Base-by-base conservation (phyloP, 768 basidiomycete species). In the Sarcodon aspratus region DNA sequence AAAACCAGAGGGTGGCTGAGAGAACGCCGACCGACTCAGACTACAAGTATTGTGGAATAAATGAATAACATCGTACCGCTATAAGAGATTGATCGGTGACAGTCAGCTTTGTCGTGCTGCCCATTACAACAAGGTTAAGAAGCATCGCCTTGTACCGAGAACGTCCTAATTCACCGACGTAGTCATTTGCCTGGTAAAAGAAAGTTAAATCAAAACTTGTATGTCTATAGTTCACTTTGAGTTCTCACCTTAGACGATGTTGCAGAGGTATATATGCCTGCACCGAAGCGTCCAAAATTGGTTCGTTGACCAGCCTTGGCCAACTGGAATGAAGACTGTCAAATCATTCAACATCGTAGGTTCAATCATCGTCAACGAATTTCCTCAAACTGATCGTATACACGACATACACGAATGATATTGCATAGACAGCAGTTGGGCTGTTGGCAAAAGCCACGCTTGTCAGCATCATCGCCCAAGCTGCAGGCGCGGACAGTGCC, bases 181-280 rank as follows among this genome's bases (percentile, higher is more conserved):
- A 61, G 33, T 58, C 57, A 21, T 59, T 54, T 32, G 59, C 57
- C 59, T 59, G 15, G 35, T 12, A 15, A 34, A 18, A 36, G 32
- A 38, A 32, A 36, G 12, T 48, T n/a, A 48, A 15, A 3, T 12
- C 36, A 34, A 31, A 43, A 33, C 13, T 15, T 35, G 13, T 35
- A 47, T 27, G 21, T 27, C 21, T 27, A 27, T 27, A 27, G 21
- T 27, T 27, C 21, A 27, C 21, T 5, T 3, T 27, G 5, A 27
- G 21, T 27, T 5, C 47, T 13, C 33, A 59, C 58, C 52, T 60
- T 59, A 7, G 57, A 60, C 10, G 59, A 61, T 4, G 59, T 61
- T 13, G 59, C 59, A 13, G 59, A 60, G 18, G 57, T 60, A 44
- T 61, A 61, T 34, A 61, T 56, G 1, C 59, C 59, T 3, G 17